Conservation (phyloP, 768 basidiomycete species). For the Panellus pusillus region DNA sequence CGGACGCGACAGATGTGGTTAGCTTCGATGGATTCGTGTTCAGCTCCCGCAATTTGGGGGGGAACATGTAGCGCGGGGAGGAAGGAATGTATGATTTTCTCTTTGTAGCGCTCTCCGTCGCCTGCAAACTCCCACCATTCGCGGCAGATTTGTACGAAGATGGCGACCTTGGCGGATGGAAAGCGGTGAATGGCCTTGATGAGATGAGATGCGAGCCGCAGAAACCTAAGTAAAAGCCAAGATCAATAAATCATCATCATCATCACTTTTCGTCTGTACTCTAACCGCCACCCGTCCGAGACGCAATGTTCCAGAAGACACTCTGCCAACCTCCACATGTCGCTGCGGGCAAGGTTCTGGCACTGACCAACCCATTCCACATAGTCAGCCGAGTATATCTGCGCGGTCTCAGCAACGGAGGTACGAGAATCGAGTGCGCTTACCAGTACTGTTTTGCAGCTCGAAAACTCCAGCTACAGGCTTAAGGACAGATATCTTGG, state of each 20-base stretch:
- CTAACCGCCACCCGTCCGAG: constrained; percentile 79
- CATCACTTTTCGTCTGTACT: constrained; percentile 72
- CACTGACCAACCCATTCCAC: constrained; percentile 93
- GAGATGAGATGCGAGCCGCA: constrained; percentile 74
- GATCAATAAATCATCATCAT: too few species aligned
- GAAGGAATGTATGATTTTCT: constrained; percentile 98
- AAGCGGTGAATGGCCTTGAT: constrained; percentile 90
- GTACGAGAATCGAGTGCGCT: constrained; percentile 32
- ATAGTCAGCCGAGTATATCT: constrained; percentile 77
- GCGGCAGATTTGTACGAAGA: constrained; percentile 94
- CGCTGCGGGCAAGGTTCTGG: constrained; percentile 92
- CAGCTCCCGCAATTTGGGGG: constrained; percentile 78
- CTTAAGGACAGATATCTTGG: constrained; percentile 73
- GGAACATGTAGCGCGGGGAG: constrained; percentile 86
- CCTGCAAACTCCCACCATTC: constrained; percentile 97
- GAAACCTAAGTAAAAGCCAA: constrained; percentile 49
- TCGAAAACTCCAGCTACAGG: constrained; percentile 71
- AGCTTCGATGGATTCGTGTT: constrained; percentile 82
- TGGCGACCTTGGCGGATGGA: constrained; percentile 86
- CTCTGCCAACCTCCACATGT: constrained; percentile 94
- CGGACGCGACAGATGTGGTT: constrained; percentile 50
- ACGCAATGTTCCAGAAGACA: constrained; percentile 79
- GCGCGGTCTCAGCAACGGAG: constrained; percentile 12
- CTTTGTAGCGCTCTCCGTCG: constrained; percentile 93
- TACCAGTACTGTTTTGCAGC: constrained; percentile 73